phyloP scores from a whole-genome alignment of 2,329 filamentous ascomycete genomes.

The Cryoendolithus antarcticus region DNA sequence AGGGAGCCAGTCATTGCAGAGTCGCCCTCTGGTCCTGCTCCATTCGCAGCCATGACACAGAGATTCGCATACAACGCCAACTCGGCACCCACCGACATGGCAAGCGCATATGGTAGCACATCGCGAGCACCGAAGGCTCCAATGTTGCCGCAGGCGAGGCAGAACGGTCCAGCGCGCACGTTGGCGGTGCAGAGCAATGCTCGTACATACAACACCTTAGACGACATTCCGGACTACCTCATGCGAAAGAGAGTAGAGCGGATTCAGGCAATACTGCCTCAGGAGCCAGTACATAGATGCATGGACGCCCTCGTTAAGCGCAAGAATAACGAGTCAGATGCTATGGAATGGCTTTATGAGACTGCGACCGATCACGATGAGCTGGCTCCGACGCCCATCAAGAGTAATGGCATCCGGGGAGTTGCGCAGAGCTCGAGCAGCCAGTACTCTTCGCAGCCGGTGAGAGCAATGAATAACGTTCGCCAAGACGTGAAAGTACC shows the following conservation, averaged over 20 bases:
- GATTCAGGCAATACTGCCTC: conserved; percentile 37
- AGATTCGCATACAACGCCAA: conserved; percentile 1
- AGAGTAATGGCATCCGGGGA: background rate
- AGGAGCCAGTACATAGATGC: conserved; percentile 34
- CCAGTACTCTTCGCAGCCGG: conserved; percentile 7
- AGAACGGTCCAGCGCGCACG: background rate
- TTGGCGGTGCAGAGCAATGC: conserved; percentile 20
- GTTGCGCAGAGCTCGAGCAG: conserved; percentile 4
- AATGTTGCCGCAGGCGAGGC: background rate
- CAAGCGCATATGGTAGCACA: conserved; percentile 26
- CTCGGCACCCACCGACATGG: conserved; percentile 27
- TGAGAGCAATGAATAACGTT: conserved; percentile 29
- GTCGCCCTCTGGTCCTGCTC: conserved; percentile 12
- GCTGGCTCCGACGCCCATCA: conserved; percentile 9
- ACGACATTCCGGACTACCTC: conserved; percentile 40
- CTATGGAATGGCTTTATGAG: conserved; percentile 36
- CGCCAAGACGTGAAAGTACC: conserved; percentile 44
- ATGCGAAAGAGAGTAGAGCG: conserved; percentile 40
- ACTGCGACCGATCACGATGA: conserved; percentile 16
- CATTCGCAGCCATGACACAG: conserved; percentile 4
- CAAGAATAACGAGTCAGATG: conserved; percentile 43
- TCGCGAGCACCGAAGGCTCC: conserved; percentile 13
- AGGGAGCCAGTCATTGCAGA: conserved; percentile 13
- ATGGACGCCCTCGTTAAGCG: conserved; percentile 38
- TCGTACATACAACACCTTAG: conserved; percentile 29